Percentiles rank a stretch among this genome's conserved stretches.
Evolutionary conservation across 108 stramenopile species (phyloP).

Genomic region (Phaeodactylum tricornutum): DNA sequence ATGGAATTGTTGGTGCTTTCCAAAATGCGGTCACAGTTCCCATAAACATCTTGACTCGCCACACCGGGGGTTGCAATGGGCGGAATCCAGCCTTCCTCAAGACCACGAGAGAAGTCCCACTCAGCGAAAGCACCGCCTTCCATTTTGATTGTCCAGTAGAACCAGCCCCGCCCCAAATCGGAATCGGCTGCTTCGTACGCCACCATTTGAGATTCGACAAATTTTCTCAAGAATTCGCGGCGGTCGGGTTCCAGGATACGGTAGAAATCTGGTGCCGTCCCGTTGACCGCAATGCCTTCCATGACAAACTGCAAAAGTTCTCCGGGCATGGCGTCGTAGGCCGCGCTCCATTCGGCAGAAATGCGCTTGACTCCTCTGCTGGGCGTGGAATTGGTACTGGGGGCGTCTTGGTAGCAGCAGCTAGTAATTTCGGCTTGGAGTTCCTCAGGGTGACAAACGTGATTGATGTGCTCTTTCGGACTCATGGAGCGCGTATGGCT

Average conservation of each 20-base stretch:
- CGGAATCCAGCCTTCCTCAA: slow-evolving; percentile 60
- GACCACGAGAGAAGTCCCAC: slow-evolving; percentile 54
- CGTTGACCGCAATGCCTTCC: slow-evolving; percentile 16
- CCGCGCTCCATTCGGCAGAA: slow-evolving; percentile 56
- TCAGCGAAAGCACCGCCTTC: slow-evolving; percentile 48
- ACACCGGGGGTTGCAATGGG: slow-evolving; percentile 8
- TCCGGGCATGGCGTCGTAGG: slow-evolving; percentile 28
- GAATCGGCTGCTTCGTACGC: slow-evolving; percentile 14
- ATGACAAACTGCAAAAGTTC: slow-evolving; percentile 24
- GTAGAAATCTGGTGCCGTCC: slow-evolving; percentile 10
- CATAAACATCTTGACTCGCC: slow-evolving; percentile 20
- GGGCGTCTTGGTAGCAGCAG: slow-evolving; percentile 50
- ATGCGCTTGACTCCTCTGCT: slow-evolving; percentile 37
- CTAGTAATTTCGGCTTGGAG: slow-evolving; percentile 7
- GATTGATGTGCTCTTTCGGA: slow-evolving; percentile 52
- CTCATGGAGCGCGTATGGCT: slow-evolving; percentile 17
- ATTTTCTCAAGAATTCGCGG: slow-evolving; percentile 37
- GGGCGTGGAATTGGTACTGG: slow-evolving; percentile 13
- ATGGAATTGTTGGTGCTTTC: slow-evolving; percentile 22
- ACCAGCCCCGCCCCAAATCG: slow-evolving; percentile 38
- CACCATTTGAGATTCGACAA: slow-evolving; percentile 60
- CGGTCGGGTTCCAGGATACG: slow-evolving; percentile 22
- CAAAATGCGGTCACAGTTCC: slow-evolving; percentile 37
- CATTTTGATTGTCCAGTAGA: slow-evolving; percentile 51
- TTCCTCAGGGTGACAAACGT: slow-evolving; percentile 24